Percentiles rank a stretch among this genome's conserved stretches.
Conservation (phyloP, 192 early-diverging fungal species). For the Pilaira anomala region DNA sequence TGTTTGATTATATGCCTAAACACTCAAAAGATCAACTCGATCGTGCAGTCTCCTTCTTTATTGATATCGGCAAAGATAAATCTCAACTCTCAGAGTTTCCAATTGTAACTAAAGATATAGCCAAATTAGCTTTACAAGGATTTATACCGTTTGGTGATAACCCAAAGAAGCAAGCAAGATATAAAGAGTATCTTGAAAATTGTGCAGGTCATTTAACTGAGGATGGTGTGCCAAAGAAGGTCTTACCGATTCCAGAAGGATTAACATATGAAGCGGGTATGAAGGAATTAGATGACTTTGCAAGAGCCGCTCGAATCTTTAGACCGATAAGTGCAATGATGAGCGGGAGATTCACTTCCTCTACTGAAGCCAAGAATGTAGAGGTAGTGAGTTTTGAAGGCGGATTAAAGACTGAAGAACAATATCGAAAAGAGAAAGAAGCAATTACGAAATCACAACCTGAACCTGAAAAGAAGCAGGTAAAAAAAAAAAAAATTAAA, state of each 20-base stretch:
- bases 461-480: constrained; percentile 21
- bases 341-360: constrained; percentile 66
- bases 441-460: neutral
- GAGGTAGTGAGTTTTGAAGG: constrained; percentile 38
- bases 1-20: constrained; percentile 67
- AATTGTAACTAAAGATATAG: constrained; percentile 60
- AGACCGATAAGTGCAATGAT: constrained; percentile 68
- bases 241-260: constrained; percentile 33
- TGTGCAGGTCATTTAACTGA: constrained; percentile 49
- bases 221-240: constrained; percentile 17
- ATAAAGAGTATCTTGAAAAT: constrained; percentile 64
- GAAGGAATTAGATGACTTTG: constrained; percentile 72
- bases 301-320: constrained; percentile 73
- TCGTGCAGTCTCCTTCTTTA: constrained; percentile 43
- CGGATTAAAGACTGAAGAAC: constrained; percentile 40
- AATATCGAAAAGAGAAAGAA: constrained; percentile 31
- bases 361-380: constrained; percentile 23
- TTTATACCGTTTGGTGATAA: constrained; percentile 79
- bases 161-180: constrained; percentile 67
- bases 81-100: constrained; percentile 36
- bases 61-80: constrained; percentile 29
- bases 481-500: neutral
- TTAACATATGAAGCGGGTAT: constrained; percentile 41
- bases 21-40: constrained; percentile 66
- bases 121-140: constrained; percentile 66